Conservation (phyloP, 148 eudicot species). For the Polygonum maritimum region DNA sequence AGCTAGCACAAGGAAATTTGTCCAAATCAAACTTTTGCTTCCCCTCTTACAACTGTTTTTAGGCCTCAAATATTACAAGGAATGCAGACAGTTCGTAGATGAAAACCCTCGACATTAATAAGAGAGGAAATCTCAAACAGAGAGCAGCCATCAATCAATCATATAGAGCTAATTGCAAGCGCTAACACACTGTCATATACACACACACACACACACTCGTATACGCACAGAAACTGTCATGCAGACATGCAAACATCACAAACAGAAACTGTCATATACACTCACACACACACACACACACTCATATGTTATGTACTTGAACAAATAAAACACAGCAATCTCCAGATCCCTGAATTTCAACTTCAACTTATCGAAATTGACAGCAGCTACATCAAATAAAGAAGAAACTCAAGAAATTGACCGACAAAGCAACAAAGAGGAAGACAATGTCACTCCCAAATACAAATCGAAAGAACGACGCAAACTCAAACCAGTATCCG, state of each 20-base stretch:
- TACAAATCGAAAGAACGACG: too few species aligned
- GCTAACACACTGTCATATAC: too few species aligned
- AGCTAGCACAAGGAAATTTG: neutral
- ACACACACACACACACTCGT: too few species aligned
- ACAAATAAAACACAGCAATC: neutral
- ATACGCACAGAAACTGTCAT: too few species aligned
- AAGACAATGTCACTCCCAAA: conserved; percentile 6
- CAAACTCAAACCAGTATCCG: neutral
- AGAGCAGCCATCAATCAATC: too few species aligned
- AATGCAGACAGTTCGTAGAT: too few species aligned
- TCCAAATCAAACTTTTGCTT: neutral
- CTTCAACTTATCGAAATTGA: neutral
- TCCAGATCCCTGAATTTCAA: neutral
- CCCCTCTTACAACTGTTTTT: neutral
- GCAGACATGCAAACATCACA: too few species aligned
- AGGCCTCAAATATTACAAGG: neutral
- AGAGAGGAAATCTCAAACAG: too few species aligned
- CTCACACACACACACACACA: too few species aligned
- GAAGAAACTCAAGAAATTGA: neutral
- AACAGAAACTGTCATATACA: too few species aligned
- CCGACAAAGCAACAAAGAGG: conserved; percentile 5
- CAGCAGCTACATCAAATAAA: neutral
- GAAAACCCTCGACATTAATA: too few species aligned
- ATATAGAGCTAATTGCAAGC: too few species aligned
- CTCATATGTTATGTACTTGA: neutral